Percentiles rank a stretch among this genome's conserved stretches.
phyloP scores from a whole-genome alignment of 345 rosid species.

The Toxicodendron radicans region DNA sequence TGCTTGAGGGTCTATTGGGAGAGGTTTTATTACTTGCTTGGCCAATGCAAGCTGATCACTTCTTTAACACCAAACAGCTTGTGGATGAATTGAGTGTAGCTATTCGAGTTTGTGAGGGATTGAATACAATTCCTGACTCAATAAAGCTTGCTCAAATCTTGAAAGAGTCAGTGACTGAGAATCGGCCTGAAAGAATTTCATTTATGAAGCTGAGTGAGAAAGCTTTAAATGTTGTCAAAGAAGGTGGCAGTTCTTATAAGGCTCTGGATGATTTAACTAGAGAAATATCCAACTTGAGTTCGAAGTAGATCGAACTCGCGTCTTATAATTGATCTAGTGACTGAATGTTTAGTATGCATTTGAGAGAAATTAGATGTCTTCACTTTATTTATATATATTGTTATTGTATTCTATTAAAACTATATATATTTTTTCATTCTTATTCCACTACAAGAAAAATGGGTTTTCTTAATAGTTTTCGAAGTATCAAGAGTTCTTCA shows the following conservation, averaged over 20 bases:
- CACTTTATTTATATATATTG: no score
- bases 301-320: no score
- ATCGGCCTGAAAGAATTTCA: not conserved
- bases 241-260: not conserved
- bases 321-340: no score
- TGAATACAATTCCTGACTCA: conserved; percentile 7
- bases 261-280: not conserved
- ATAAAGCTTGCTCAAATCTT: not conserved
- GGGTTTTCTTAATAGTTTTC: no score
- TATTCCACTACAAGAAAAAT: no score
- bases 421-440: no score
- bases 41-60: conserved; percentile 31
- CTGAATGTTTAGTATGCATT: no score
- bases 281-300: not conserved
- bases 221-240: not conserved
- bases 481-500: no score
- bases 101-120: conserved; percentile 4
- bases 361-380: no score
- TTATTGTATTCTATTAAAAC: no score
- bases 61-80: conserved; percentile 21
- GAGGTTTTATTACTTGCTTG: conserved; percentile 26
- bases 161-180: not conserved
- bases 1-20: conserved; percentile 20
- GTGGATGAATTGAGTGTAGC: conserved; percentile 12
- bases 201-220: not conserved